Evolutionary conservation across 805 yeast genomes (phyloP).

Genomic region (Lachancea fermentati): DNA sequence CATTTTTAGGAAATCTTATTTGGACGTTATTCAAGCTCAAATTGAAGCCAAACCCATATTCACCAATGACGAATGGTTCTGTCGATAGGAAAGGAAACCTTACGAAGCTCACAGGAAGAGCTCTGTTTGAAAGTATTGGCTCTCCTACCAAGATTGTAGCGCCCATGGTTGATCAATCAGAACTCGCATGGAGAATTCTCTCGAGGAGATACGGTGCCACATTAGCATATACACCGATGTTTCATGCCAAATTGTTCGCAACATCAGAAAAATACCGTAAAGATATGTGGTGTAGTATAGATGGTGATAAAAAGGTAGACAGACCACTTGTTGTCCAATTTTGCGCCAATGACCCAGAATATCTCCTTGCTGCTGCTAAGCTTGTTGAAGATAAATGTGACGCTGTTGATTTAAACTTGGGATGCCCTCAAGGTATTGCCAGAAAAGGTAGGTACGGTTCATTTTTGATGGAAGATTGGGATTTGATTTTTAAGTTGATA

Average conservation of each 20-base stretch:
- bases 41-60: not conserved
- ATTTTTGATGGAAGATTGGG: slow-evolving; percentile 97
- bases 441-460: slow-evolving; percentile 92
- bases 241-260: slow-evolving; percentile 87
- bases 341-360: slow-evolving; percentile 93
- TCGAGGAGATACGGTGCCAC: slow-evolving; percentile 90
- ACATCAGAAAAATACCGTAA: slow-evolving; percentile 74
- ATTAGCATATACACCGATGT: slow-evolving; percentile 94
- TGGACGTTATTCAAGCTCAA: not conserved
- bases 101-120: slow-evolving; percentile 48
- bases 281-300: slow-evolving; percentile 65
- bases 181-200: slow-evolving; percentile 88
- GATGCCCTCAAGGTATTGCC: slow-evolving; percentile 99
- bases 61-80: not conserved
- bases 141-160: slow-evolving; percentile 83
- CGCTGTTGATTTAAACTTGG: slow-evolving; percentile 92
- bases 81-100: not conserved
- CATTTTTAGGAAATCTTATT: not conserved
- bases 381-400: slow-evolving; percentile 79
- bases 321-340: slow-evolving; percentile 91
- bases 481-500: slow-evolving; percentile 64
- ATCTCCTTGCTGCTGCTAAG: slow-evolving; percentile 73
- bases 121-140: slow-evolving; percentile 63
- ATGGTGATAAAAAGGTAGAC: slow-evolving; percentile 65
- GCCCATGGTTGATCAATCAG: slow-evolving; percentile 98